Evolutionary conservation across 495 filamentous ascomycete genomes (phyloP).

Genomic region (Penicillium samsonianum): DNA sequence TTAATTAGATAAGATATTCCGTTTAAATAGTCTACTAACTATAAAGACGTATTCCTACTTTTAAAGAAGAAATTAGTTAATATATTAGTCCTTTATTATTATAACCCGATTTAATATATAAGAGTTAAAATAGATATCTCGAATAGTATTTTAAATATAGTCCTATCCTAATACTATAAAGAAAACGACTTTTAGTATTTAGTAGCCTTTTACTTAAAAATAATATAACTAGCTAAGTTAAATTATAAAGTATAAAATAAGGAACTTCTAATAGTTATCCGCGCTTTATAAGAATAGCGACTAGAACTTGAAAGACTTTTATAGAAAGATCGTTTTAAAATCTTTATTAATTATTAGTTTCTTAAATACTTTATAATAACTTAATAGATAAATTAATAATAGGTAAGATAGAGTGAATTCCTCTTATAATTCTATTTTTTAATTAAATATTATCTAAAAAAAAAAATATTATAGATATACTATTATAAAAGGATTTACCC

Average conservation of each 20-base stretch:
- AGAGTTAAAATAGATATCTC: neutral
- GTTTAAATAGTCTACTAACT: neutral
- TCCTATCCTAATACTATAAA: neutral
- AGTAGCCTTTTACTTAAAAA: too few species aligned
- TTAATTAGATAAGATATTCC: neutral
- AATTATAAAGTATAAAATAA: neutral
- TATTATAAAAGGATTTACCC: neutral
- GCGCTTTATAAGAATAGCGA: too few species aligned
- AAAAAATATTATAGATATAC: neutral
- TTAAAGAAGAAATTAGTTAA: neutral
- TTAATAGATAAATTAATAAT: too few species aligned
- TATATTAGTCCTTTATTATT: neutral
- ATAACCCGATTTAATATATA: neutral
- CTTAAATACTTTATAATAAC: neutral
- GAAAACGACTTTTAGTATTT: neutral
- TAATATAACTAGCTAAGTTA: neutral
- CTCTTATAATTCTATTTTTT: conserved; percentile 26
- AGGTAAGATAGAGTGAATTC: too few species aligned
- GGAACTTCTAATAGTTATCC: too few species aligned
- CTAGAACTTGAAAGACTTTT: neutral
- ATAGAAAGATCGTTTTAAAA: neutral
- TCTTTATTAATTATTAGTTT: neutral
- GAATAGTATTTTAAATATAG: neutral
- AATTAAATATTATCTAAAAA: conserved; percentile 28
- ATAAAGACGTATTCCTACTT: neutral